Base-by-base conservation (phyloP, 106 monocot genomes). In the Alisma plantagoaquatica region DNA sequence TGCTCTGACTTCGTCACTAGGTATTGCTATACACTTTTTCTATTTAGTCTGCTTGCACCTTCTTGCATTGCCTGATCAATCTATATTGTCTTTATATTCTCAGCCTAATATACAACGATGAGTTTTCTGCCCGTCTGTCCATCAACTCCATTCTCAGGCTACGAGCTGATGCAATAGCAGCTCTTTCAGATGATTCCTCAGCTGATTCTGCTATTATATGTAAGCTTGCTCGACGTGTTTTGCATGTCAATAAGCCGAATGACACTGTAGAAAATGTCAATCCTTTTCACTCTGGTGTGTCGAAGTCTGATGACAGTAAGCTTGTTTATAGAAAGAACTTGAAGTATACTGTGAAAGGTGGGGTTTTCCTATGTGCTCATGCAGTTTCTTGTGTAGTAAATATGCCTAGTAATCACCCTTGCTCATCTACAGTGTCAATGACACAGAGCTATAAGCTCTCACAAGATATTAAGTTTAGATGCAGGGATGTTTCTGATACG, bases 81-180 rank as follows among this genome's bases (percentile, higher is more conserved):
- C n/a, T n/a, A n/a, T n/a, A n/a, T n/a, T n/a, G n/a, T n/a, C n/a
- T n/a, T n/a, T 38, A 6, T 38, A 7, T 67, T 46, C 45, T 50
- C 84, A 98, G 98, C 65, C 81, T 98, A 31, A 79, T 98, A 5
- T 79, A 77, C 65, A 85, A 81, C 59, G 98, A 98, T 69, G 98
- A 98, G 59, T 98, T 85, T 54, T 90, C 98, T 60, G 56, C 98
- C 51, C 77, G 90, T 0, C 89, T 98, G 58, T 98, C 98, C 2
- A 66, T 90, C 16, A 90, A 79, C 41, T 89, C 98, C 23, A 79
- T 98, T 23, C 65, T 79, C 42, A 75, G 98, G 61, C 84, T 98
- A 28, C 84, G 85, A 62, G 65, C 85, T 55, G 81, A 84, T 46
- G 80, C 98, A 54, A 82, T 86, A 12, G 60, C 33, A 38, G 81